phyloP scores from a whole-genome alignment of 2,329 filamentous ascomycete genomes.

The Pleoardoris graminearum region DNA sequence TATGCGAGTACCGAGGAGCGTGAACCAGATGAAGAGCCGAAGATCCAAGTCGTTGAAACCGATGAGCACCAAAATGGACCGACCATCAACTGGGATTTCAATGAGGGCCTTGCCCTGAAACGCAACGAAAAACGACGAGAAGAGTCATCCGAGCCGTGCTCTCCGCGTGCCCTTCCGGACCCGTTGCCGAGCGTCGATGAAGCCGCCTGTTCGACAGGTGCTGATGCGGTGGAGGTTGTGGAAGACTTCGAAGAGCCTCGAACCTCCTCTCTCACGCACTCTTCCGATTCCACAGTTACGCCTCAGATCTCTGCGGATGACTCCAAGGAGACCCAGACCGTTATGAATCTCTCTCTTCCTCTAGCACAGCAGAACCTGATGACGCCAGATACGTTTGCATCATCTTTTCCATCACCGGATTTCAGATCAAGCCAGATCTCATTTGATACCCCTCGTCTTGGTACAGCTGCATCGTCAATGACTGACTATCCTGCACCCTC shows the following conservation, averaged over 20 bases:
- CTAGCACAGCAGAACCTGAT: conserved; percentile 56
- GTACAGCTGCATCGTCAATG: conserved; percentile 74
- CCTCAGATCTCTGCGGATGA: conserved; percentile 35
- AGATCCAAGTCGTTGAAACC: conserved; percentile 53
- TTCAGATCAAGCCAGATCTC: conserved; percentile 62
- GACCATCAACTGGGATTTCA: conserved; percentile 50
- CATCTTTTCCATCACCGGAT: conserved; percentile 66
- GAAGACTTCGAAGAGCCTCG: conserved; percentile 54
- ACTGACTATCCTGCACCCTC: conserved; percentile 72
- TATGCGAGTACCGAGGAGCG: not conserved
- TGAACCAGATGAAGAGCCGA: conserved; percentile 29
- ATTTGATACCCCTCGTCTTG: conserved; percentile 72
- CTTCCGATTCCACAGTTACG: conserved; percentile 54
- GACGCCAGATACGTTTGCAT: conserved; percentile 66
- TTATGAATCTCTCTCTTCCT: conserved; percentile 44
- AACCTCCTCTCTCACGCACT: conserved; percentile 54
- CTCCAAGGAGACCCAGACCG: conserved; percentile 42
- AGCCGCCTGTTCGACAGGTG: conserved; percentile 20
- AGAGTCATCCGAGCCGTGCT: conserved; percentile 26
- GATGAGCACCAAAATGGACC: conserved; percentile 46
- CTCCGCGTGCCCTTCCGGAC: conserved; percentile 29
- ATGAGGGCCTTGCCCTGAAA: conserved; percentile 45
- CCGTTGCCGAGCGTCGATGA: conserved; percentile 9
- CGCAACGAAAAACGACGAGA: conserved; percentile 20
- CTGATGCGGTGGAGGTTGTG: conserved; percentile 49